Evolutionary conservation across 306 rosid genomes (phyloP).

Genomic region (Gleditsia sinensis): DNA sequence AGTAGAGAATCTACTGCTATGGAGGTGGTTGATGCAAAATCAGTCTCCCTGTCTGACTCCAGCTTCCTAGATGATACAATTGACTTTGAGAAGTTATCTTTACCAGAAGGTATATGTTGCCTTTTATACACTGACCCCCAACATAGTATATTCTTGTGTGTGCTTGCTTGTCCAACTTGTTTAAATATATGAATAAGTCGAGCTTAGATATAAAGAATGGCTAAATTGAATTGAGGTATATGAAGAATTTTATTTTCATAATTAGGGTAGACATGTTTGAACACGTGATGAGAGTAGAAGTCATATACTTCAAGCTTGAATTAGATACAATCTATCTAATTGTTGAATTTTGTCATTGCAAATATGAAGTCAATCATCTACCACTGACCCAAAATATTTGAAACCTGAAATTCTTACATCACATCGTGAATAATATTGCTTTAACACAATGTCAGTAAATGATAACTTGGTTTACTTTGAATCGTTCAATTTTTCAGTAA

Average conservation of each 20-base stretch:
- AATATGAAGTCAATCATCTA: neutral
- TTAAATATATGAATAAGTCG: neutral
- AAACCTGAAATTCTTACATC: neutral
- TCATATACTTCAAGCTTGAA: neutral
- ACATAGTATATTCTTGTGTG: neutral
- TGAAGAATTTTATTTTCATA: neutral
- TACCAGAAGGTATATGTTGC: slow-evolving; percentile 41
- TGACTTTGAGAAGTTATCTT: slow-evolving; percentile 31
- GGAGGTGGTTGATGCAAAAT: slow-evolving; percentile 31
- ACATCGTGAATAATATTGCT: neutral
- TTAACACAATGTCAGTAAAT: neutral
- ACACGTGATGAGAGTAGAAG: neutral
- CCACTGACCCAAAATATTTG: neutral
- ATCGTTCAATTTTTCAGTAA: neutral
- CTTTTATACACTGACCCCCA: neutral
- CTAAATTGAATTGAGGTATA: neutral
- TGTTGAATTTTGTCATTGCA: neutral
- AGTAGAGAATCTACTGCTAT: slow-evolving; percentile 23
- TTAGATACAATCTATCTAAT: neutral
- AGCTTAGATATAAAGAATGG: neutral
- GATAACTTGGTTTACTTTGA: neutral
- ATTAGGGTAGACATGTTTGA: neutral
- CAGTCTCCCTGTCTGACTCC: slow-evolving; percentile 42
- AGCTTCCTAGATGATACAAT: slow-evolving; percentile 48
- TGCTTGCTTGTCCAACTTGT: neutral